phyloP scores from a whole-genome alignment of 495 filamentous ascomycete species.

The Zalerion maritima region DNA sequence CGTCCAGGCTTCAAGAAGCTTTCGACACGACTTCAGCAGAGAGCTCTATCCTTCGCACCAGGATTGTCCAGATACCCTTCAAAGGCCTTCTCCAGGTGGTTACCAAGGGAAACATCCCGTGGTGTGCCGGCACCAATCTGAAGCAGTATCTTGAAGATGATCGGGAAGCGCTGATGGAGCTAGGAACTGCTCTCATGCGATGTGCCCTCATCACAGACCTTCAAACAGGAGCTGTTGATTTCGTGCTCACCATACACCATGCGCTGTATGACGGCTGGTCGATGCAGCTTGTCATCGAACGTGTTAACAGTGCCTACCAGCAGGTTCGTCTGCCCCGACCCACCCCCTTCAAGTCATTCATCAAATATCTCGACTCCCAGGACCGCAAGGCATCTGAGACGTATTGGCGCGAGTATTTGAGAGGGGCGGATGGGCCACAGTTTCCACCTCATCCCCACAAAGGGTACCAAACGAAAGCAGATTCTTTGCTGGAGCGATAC shows the following conservation, averaged over 20 bases:
- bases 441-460: conserved; percentile 42
- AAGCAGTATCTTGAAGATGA: conserved; percentile 29
- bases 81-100: conserved; percentile 46
- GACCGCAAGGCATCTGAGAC: conserved; percentile 17
- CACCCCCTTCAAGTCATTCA: conserved; percentile 29
- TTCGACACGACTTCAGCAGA: conserved; percentile 32
- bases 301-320: conserved; percentile 29
- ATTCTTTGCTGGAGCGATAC: conserved; percentile 36
- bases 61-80: conserved; percentile 38
- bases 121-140: conserved; percentile 29
- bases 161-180: conserved; percentile 31
- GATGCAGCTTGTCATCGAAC: conserved; percentile 38
- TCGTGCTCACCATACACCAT: conserved; percentile 53
- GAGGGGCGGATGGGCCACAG: conserved; percentile 36
- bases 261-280: conserved; percentile 58
- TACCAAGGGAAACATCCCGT: conserved; percentile 33
- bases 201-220: conserved; percentile 34
- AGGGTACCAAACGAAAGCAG: conserved; percentile 38
- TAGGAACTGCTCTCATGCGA: conserved; percentile 38
- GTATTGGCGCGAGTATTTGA: conserved; percentile 30
- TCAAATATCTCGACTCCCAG: conserved; percentile 25
- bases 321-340: conserved; percentile 25
- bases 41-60: conserved; percentile 42
- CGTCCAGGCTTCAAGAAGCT: conserved; percentile 30
- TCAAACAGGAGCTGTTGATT: conserved; percentile 24